Conservation (phyloP, 1,284 basidiomycete species). For the Pseudozyma hubeiensis region DNA sequence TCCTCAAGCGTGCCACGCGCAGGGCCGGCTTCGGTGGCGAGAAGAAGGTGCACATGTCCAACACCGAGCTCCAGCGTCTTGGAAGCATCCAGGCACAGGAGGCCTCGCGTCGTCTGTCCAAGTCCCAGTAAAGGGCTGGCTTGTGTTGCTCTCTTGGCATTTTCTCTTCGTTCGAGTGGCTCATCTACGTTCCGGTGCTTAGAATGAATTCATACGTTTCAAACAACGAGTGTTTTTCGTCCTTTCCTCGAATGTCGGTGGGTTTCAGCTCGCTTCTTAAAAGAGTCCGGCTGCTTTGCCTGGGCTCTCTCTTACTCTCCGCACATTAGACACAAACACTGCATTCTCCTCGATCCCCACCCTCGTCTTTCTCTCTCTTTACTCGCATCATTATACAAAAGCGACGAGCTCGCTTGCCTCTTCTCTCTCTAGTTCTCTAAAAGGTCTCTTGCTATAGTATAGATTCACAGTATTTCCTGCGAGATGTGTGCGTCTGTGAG, state of each 20-base stretch:
- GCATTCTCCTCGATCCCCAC: slow-evolving; percentile 1
- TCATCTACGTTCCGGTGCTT: not conserved
- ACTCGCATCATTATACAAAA: slow-evolving; percentile 25
- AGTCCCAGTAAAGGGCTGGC: slow-evolving; percentile 67
- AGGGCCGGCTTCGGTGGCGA: slow-evolving; percentile 83
- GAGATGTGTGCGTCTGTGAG: too few relatives aligned
- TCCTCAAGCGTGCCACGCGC: slow-evolving; percentile 85
- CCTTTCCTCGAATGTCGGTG: slow-evolving; percentile 1
- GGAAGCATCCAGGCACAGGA: slow-evolving; percentile 84
- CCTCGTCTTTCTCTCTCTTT: slow-evolving; percentile 21
- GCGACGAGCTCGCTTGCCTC: slow-evolving; percentile 4
- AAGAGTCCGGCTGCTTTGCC: slow-evolving; percentile 8
- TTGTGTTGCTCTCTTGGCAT: slow-evolving; percentile 6
- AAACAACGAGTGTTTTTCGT: slow-evolving; percentile 9
- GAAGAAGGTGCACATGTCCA: slow-evolving; percentile 76
- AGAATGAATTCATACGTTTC: not conserved
- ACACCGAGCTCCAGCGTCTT: slow-evolving; percentile 83
- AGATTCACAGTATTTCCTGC: too few relatives aligned
- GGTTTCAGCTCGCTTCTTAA: not conserved
- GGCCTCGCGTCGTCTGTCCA: slow-evolving; percentile 79
- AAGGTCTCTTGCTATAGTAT: slow-evolving; percentile 24
- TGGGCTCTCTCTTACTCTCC: not conserved
- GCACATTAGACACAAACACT: not conserved
- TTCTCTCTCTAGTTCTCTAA: slow-evolving; percentile 4
- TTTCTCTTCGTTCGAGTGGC: not conserved